A percentile compares a stretch with the other conserved stretches of the same genome.
phyloP scores from a whole-genome alignment of 2,329 filamentous ascomycete species.

The Talaromyces sp. region DNA sequence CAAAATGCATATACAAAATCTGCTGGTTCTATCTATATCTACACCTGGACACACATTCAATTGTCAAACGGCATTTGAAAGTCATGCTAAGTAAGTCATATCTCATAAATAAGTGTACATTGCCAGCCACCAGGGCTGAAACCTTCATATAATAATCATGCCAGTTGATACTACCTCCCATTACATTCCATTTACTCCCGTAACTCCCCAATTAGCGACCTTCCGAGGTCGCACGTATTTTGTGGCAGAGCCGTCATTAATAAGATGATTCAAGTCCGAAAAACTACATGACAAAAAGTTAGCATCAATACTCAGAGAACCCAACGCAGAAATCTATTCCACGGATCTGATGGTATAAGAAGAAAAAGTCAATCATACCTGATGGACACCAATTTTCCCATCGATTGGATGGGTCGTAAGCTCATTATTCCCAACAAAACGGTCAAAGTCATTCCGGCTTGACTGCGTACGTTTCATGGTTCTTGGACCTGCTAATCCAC shows the following conservation, averaged over 20 bases:
- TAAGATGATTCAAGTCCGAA: not conserved
- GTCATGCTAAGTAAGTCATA: not conserved
- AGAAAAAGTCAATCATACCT: slow-evolving; percentile 10
- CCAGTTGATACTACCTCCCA: not conserved
- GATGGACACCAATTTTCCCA: slow-evolving; percentile 32
- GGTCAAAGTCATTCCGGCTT: slow-evolving; percentile 42
- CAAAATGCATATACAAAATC: not conserved
- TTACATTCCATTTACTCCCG: not conserved
- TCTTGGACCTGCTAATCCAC: slow-evolving; percentile 41
- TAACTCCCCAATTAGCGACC: not conserved
- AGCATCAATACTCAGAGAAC: not conserved
- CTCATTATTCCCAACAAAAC: slow-evolving; percentile 40
- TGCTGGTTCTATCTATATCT: no score
- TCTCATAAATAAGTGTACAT: not conserved
- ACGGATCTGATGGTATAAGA: not conserved
- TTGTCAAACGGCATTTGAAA: not conserved
- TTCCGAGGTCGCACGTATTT: not conserved
- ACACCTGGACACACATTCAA: no score
- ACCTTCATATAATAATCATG: not conserved
- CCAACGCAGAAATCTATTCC: not conserved
- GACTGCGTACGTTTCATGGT: slow-evolving; percentile 43
- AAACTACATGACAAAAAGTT: not conserved
- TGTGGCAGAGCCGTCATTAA: not conserved
- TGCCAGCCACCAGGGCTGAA: not conserved
- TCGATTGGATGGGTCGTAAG: slow-evolving; percentile 23